Evolutionary conservation across 2,329 filamentous ascomycete species (phyloP), one percentile per base, ranked within the genome.

Genomic region (Aspergillus sp.): DNA sequence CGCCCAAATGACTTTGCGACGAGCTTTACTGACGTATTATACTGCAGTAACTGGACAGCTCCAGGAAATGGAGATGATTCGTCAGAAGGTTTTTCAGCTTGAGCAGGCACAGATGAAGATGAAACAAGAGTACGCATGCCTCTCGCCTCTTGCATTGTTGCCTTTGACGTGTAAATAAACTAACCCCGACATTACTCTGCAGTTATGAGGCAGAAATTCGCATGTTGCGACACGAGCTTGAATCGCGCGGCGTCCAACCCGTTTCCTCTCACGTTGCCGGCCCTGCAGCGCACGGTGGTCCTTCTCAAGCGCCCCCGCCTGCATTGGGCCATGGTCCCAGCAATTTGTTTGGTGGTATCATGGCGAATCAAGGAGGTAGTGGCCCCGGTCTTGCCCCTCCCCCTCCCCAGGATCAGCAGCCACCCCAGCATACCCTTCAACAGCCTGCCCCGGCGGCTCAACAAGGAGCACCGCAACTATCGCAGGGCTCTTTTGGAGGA

Each of bases 181-280:
- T 51, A 38, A 51, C 26, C n/a, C 12, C 44, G 26, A 7, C 9
- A 26, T 50, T 41, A 17, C 32, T 54, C 50, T 39, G 22, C 68
- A 98, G 93, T 71, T 98, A 98, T 71, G 95, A 99, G 71, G 91
- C 96, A 64, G 92, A 98, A 71, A 89, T 98, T 60, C 81, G 84
- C 63, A 85, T 89, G 69, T 84, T 99, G 66, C 90, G 91, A 72
- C 90, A 92, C 70, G 93, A 98, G 76, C 86, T 99, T 51, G 93
- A 90, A 71, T 81, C 83, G 65, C 84, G 86, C 66, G 87, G 87
- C 60, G 85, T 86, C 18, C 82, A 84, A 62, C 74, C 81, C 39
- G 81, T 84, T 64, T 84, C 87, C 63, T 86, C 89, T 61, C 88
- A 91, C 60, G 86, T 91, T 69, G 83, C 84, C 61, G 89, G 86